Evolutionary conservation across 345 rosid species (phyloP).

Genomic region (Rhizophora apiculata): DNA sequence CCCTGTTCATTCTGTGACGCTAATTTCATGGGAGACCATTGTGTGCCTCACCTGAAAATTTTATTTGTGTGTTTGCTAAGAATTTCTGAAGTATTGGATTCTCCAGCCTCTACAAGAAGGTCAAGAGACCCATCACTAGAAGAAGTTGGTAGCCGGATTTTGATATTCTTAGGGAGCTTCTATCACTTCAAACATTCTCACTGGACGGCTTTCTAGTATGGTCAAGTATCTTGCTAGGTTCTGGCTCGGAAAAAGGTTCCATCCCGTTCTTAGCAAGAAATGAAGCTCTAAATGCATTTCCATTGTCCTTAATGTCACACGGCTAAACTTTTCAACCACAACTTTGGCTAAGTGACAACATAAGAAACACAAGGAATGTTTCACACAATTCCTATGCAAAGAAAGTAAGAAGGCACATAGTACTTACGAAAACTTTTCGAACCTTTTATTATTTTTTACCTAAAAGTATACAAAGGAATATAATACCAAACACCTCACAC

Average conservation of each 20-base stretch:
- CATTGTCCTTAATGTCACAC: constrained; percentile 27
- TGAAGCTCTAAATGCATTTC: constrained; percentile 47
- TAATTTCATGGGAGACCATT: constrained; percentile 74
- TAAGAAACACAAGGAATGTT: no score
- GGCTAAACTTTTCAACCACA: no score
- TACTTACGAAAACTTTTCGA: no score
- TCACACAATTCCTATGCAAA: no score
- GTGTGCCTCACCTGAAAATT: constrained; percentile 50
- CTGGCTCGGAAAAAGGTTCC: constrained; percentile 60
- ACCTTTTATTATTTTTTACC: no score
- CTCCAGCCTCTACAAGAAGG: constrained; percentile 47
- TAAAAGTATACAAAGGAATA: no score
- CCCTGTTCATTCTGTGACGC: constrained; percentile 71
- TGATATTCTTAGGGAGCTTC: constrained; percentile 54
- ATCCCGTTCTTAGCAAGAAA: constrained; percentile 48
- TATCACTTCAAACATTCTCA: constrained; percentile 70
- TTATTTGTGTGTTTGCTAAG: constrained; percentile 39
- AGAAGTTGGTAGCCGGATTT: constrained; percentile 54
- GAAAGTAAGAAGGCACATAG: no score
- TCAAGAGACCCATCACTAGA: constrained; percentile 55
- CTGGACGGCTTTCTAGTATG: constrained; percentile 65
- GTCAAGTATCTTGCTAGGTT: constrained; percentile 42
- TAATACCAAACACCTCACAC: no score
- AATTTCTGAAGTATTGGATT: constrained; percentile 36
- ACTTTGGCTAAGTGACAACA: no score